A percentile compares a stretch with the other conserved stretches of the same genome.
These are phyloP conservation scores for Colletotrichum destructivum DNA, from an alignment of 2,329 filamentous ascomycete species.

Conservation along the genomic window DNA sequence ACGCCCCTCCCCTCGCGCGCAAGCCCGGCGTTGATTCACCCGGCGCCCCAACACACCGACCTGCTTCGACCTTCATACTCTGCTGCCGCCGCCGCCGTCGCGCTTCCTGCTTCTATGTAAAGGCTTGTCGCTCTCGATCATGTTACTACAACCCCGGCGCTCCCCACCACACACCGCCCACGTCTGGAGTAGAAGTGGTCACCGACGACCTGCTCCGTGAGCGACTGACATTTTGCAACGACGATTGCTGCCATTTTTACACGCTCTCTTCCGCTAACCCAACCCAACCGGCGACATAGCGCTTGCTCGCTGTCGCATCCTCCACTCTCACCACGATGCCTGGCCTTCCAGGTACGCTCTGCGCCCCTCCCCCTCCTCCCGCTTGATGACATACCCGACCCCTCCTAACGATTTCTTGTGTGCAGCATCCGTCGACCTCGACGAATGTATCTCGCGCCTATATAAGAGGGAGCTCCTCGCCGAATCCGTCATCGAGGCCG, in stretches of 20 bases:
- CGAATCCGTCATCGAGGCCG: conserved; percentile 97
- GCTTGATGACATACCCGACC: not conserved
- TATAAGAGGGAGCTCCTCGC: conserved; percentile 98
- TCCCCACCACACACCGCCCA: conserved; percentile 54
- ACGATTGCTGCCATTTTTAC: not conserved
- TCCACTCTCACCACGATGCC: conserved; percentile 63
- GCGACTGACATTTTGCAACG: conserved; percentile 7
- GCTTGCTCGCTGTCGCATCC: conserved; percentile 11
- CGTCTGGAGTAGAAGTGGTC: conserved; percentile 54
- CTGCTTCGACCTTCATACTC: not conserved
- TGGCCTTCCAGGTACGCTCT: conserved; percentile 66
- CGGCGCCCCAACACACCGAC: not conserved
- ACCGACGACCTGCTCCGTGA: conserved; percentile 48
- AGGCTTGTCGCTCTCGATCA: conserved; percentile 53
- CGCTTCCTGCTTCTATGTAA: conserved; percentile 48
- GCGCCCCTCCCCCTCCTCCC: conserved; percentile 15
- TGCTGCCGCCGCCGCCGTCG: conserved; percentile 23
- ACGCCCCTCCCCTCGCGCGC: not conserved
- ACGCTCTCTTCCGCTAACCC: not conserved
- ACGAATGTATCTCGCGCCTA: conserved; percentile 96
- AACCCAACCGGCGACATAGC: not conserved
- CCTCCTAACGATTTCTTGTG: conserved; percentile 19
- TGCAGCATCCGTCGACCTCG: conserved; percentile 93
- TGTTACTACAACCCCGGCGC: conserved; percentile 57
- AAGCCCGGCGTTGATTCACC: conserved; percentile 10